phyloP scores from a whole-genome alignment of 805 yeast species.

The Wickerhamiella nectarea region DNA sequence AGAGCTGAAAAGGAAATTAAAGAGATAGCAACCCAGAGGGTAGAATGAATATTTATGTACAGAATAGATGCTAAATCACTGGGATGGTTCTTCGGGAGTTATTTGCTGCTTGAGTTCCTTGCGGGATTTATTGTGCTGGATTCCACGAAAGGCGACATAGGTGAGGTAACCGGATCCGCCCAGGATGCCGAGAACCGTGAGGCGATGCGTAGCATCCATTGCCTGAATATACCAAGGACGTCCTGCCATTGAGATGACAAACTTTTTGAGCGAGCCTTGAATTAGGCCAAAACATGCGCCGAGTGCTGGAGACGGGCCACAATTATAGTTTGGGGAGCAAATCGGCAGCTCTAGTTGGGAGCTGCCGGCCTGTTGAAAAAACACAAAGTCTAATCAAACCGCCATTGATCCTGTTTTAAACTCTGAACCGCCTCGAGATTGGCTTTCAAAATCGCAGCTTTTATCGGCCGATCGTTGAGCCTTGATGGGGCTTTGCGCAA shows the following conservation, averaged over 20 bases:
- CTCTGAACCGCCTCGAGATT: conserved; percentile 3
- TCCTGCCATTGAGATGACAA: conserved; percentile 6
- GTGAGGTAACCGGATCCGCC: conserved; percentile 34
- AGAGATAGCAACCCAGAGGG: not conserved
- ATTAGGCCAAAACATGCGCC: too few species aligned
- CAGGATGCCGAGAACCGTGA: conserved; percentile 51
- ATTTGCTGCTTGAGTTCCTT: conserved; percentile 14
- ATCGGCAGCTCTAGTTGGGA: too few species aligned
- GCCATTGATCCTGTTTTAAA: conserved; percentile 7
- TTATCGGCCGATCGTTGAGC: not conserved
- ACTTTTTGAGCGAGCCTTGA: not conserved
- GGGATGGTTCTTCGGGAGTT: conserved; percentile 11
- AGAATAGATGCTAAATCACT: conserved; percentile 14
- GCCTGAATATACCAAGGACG: conserved; percentile 65
- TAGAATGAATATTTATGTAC: conserved; percentile 28
- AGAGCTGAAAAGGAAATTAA: conserved; percentile 18
- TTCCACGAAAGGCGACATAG: conserved; percentile 7
- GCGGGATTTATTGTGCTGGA: conserved; percentile 2
- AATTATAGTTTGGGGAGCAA: too few species aligned
- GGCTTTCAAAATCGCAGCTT: not conserved
- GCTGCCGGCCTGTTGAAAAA: too few species aligned
- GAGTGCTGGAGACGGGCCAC: too few species aligned
- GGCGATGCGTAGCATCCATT: conserved; percentile 58
- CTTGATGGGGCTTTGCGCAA: not conserved
- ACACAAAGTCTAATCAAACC: not conserved